A percentile compares a stretch with the other conserved stretches of the same genome.
These are phyloP conservation scores for Firmiana major DNA, from an alignment of 345 rosid genomes.

Conservation along the genomic window DNA sequence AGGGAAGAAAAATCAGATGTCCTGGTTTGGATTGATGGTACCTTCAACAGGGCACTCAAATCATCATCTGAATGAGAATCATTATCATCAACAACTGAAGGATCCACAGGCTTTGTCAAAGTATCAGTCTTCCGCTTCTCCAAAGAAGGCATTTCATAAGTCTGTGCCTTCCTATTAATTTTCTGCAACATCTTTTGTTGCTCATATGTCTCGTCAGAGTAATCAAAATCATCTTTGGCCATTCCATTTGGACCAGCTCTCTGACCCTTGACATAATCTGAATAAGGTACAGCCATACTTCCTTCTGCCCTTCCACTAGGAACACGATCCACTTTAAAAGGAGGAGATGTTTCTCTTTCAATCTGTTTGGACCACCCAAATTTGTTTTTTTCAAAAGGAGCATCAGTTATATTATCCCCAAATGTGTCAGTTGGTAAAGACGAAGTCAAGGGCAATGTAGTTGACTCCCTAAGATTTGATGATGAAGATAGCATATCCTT, in stretches of 20 bases:
- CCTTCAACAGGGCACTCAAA: conserved; percentile 48
- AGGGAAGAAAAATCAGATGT: not conserved
- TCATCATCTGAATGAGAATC: conserved; percentile 40
- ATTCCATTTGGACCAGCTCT: conserved; percentile 22
- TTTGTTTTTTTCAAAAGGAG: conserved; percentile 34
- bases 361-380: conserved; percentile 37
- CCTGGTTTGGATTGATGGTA: not conserved
- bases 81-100: conserved; percentile 12
- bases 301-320: conserved; percentile 40
- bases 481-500: conserved; percentile 39
- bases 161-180: conserved; percentile 20
- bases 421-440: conserved; percentile 23
- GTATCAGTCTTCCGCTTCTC: conserved; percentile 21
- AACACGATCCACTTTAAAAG: conserved; percentile 27
- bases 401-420: conserved; percentile 29
- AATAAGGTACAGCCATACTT: conserved; percentile 20
- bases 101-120: conserved; percentile 21
- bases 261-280: conserved; percentile 26
- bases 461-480: conserved; percentile 46
- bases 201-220: conserved; percentile 23
- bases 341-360: conserved; percentile 38
- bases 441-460: conserved; percentile 32
- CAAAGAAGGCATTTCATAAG: conserved; percentile 23
- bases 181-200: conserved; percentile 22
- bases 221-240: conserved; percentile 26